Evolutionary conservation across 441 rosid genomes (phyloP).

Genomic region (Capsella rubella): DNA sequence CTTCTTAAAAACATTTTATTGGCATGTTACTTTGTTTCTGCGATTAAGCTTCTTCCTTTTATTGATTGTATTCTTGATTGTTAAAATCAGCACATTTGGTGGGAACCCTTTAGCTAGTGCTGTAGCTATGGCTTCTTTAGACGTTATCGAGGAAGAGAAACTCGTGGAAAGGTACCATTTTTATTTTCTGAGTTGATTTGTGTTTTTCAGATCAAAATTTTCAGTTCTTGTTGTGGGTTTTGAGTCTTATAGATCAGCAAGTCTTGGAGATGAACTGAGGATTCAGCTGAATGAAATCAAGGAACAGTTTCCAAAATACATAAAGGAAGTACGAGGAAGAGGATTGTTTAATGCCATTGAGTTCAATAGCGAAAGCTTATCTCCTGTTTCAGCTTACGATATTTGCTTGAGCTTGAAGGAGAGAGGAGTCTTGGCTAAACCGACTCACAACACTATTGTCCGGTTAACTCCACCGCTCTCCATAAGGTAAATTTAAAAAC

Average conservation of each 20-base stretch:
- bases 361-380: slow-evolving; percentile 61
- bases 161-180: slow-evolving; percentile 75
- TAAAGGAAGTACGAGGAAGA: slow-evolving; percentile 93
- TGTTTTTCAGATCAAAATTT: not conserved
- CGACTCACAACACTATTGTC: slow-evolving; percentile 86
- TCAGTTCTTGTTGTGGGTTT: slow-evolving; percentile 5
- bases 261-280: slow-evolving; percentile 74
- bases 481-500: slow-evolving; percentile 61
- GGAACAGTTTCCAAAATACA: slow-evolving; percentile 66
- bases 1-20: not conserved
- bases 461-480: slow-evolving; percentile 94
- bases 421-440: slow-evolving; percentile 93
- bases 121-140: slow-evolving; percentile 86
- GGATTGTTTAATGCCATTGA: slow-evolving; percentile 95
- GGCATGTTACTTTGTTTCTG: slow-evolving; percentile 15
- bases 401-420: slow-evolving; percentile 92
- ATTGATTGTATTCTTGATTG: slow-evolving; percentile 25
- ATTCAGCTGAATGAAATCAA: slow-evolving; percentile 62
- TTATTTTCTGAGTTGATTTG: not conserved
- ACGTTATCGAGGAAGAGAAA: slow-evolving; percentile 76
- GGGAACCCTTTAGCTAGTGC: slow-evolving; percentile 98
- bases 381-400: slow-evolving; percentile 86
- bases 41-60: slow-evolving; percentile 22
- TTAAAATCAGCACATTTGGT: slow-evolving; percentile 79
- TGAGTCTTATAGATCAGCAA: slow-evolving; percentile 60